Evolutionary conservation across 179 eudicot species (phyloP), one percentile per base, ranked within the genome.

Genomic region (Beta lomatogona): DNA sequence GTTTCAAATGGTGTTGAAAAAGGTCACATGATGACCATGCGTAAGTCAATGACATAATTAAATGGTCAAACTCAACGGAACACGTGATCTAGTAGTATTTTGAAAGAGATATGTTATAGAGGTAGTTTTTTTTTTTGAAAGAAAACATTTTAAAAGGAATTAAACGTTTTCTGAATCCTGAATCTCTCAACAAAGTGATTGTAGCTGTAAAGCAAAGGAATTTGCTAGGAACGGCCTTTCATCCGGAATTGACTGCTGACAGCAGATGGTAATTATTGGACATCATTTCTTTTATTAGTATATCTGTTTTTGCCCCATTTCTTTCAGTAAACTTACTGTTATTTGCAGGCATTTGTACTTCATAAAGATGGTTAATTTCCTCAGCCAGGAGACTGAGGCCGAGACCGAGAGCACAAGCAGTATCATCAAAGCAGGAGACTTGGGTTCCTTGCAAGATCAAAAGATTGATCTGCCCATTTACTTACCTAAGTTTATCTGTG

Each of bases 171-270:
- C 41, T 36, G 3, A 36, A 36, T 25, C 28, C 28, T 25, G 28
- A 25, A 25, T 25, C 28, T 25, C 28, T 25, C 1, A 25, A 25
- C 28, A 94, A 89, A 91, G 98, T 93, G 78, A 90, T 93, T 4
- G 98, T 96, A 76, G 99, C 98, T 31, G 92, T 96, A 58, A 96
- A 85, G 85, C 99, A 96, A 81, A 88, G 93, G 57, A 96, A 94
- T 86, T 77, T 96, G 86, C 89, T 96, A 22, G 98, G 89, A 66
- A 96, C 98, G 76, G 97, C 99, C 85, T 96, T 96, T 75, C 99
- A 96, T 82, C 99, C 99, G n/a, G 99, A 96, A 81, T 75, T 96
- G 82, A 96, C 99, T n/a, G 92, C 96, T 57, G 99, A 94, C 75
- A 90, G 91, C 53, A 83, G 99, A 87, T 96, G 99, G 99, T 92